Evolutionary conservation across 176 grass and related monocot genomes (phyloP).

Genomic region (Metroxylon sagu): DNA sequence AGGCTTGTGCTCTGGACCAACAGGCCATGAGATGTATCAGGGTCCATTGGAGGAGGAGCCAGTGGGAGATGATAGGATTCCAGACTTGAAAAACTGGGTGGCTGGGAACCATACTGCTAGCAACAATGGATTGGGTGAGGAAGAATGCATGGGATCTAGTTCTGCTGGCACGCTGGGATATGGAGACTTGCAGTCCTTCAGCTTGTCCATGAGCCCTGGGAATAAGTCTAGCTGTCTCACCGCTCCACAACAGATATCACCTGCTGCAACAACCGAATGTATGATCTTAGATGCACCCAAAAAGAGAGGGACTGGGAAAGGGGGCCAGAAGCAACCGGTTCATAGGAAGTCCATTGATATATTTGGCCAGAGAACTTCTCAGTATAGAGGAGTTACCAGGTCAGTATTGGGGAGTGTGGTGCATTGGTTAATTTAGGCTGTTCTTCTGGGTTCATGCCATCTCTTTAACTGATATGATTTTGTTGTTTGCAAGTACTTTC

Average conservation of each 20-base stretch:
- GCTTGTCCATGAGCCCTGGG: slow-evolving; percentile 87
- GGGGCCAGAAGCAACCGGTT: slow-evolving; percentile 63
- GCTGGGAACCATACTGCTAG: slow-evolving; percentile 32
- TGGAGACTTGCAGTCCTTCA: slow-evolving; percentile 51
- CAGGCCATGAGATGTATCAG: slow-evolving; percentile 17
- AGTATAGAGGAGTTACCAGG: slow-evolving; percentile 96
- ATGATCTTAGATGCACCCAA: slow-evolving; percentile 24
- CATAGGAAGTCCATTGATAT: slow-evolving; percentile 92
- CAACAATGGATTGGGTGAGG: slow-evolving; percentile 22
- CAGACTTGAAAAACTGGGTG: slow-evolving; percentile 33
- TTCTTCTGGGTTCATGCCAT: background rate
- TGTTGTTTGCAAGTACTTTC: background rate
- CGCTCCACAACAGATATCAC: slow-evolving; percentile 27
- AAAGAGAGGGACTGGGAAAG: slow-evolving; percentile 60
- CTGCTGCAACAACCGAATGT: slow-evolving; percentile 19
- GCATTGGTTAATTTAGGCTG: background rate
- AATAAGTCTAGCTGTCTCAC: slow-evolving; percentile 59
- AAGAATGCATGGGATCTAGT: slow-evolving; percentile 6
- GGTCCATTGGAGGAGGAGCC: slow-evolving; percentile 47
- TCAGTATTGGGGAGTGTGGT: slow-evolving; percentile 22
- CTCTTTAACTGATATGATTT: background rate
- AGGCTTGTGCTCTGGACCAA: slow-evolving; percentile 48
- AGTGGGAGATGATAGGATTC: slow-evolving; percentile 16
- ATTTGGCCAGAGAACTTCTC: slow-evolving; percentile 93
- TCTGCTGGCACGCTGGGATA: slow-evolving; percentile 8